Conservation (phyloP, 2,329 filamentous ascomycete genomes). For the Akanthomyces muscarius region DNA sequence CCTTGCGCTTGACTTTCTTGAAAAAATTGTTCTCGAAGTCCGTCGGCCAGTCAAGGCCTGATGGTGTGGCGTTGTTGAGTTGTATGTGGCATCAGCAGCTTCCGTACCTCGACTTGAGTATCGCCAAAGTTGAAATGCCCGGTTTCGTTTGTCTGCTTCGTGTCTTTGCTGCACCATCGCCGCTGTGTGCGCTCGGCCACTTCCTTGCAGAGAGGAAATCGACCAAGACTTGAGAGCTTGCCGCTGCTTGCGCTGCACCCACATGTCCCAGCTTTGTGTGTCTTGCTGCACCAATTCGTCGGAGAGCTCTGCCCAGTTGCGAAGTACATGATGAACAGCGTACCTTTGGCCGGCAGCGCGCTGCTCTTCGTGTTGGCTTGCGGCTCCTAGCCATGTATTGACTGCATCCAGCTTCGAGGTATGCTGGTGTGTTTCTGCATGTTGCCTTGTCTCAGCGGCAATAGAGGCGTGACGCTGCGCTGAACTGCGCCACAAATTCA, state of each 20-base stretch:
- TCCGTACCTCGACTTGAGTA: conserved; percentile 20
- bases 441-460: conserved; percentile 10
- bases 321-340: conserved; percentile 15
- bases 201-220: conserved; percentile 34
- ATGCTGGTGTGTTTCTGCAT: background rate
- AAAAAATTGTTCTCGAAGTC: conserved; percentile 23
- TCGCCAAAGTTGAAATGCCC: conserved; percentile 32
- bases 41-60: conserved; percentile 21
- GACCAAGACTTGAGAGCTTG: conserved; percentile 35
- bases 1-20: background rate
- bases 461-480: background rate
- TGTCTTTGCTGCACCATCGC: conserved; percentile 30
- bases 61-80: conserved; percentile 11
- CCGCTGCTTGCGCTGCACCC: conserved; percentile 30
- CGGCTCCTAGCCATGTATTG: conserved; percentile 24
- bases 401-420: conserved; percentile 14
- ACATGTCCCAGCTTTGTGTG: conserved; percentile 29
- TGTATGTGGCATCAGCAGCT: conserved; percentile 5
- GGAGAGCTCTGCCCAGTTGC: conserved; percentile 25
- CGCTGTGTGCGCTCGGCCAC: conserved; percentile 37
- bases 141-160: conserved; percentile 30
- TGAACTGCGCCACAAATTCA: conserved; percentile 2
- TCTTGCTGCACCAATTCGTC: conserved; percentile 24
- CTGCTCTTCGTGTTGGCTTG: conserved; percentile 19
- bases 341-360: background rate